A percentile compares a stretch with the other conserved stretches of the same genome.
phyloP scores from a whole-genome alignment of 2,329 filamentous ascomycete genomes.

The Phialemoniopsis sp. region DNA sequence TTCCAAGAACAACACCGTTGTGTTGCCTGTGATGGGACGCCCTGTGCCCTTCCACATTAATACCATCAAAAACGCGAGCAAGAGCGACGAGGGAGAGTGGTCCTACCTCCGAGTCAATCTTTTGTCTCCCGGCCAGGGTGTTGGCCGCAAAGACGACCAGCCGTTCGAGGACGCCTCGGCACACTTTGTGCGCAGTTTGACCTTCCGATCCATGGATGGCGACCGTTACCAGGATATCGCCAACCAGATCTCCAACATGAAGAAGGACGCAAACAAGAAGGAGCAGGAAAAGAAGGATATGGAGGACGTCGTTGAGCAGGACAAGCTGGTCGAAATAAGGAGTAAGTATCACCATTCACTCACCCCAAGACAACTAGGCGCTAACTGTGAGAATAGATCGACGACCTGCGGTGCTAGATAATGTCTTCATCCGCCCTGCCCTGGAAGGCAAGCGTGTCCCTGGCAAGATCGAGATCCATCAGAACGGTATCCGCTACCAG shows the following conservation, averaged over 20 bases:
- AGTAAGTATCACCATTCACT: constrained; percentile 51
- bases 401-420: constrained; percentile 83
- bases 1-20: constrained; percentile 81
- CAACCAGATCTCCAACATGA: constrained; percentile 91
- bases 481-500: constrained; percentile 96
- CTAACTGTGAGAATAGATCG: constrained; percentile 57
- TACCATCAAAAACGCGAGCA: constrained; percentile 98
- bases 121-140: constrained; percentile 92
- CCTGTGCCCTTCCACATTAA: constrained; percentile 96
- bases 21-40: constrained; percentile 94
- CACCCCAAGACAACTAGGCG: background rate
- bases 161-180: constrained; percentile 95
- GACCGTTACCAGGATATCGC: constrained; percentile 87
- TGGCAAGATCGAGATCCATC: constrained; percentile 94
- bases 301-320: constrained; percentile 98
- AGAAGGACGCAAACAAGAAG: constrained; percentile 85
- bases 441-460: constrained; percentile 96
- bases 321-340: constrained; percentile 92
- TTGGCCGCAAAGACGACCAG: constrained; percentile 94
- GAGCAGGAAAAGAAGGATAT: constrained; percentile 99
- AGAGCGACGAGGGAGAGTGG: constrained; percentile 93
- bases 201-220: constrained; percentile 87
- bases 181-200: constrained; percentile 93
- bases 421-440: constrained; percentile 91
- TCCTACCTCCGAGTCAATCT: constrained; percentile 96